These are phyloP conservation scores for Aspergillus fischeri DNA, from an alignment of 2,329 filamentous ascomycete genomes.

Conservation along the genomic window DNA sequence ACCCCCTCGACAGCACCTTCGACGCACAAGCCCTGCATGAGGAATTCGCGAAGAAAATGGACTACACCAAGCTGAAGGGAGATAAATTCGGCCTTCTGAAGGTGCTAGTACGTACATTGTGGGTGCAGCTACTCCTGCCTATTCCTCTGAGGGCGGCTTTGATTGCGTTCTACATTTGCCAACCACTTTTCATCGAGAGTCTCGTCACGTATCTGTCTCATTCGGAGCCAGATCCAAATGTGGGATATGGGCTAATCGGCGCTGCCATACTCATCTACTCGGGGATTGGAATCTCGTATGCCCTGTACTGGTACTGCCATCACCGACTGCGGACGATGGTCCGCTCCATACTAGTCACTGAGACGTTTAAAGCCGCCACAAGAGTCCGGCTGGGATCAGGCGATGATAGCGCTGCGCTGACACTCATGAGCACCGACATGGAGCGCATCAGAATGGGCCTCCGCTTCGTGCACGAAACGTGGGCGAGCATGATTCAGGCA, in stretches of 20 bases:
- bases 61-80: slow-evolving; percentile 5
- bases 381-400: not conserved
- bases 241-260: no score
- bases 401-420: slow-evolving; percentile 6
- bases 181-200: slow-evolving; percentile 22
- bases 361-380: slow-evolving; percentile 2
- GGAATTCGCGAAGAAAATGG: slow-evolving; percentile 4
- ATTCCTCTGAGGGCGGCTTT: slow-evolving; percentile 20
- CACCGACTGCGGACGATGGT: no score
- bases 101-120: not conserved
- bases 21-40: slow-evolving; percentile 3
- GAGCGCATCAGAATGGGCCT: slow-evolving; percentile 9
- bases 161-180: slow-evolving; percentile 24
- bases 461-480: slow-evolving; percentile 4
- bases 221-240: not conserved
- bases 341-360: no score
- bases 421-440: slow-evolving; percentile 13
- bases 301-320: no score
- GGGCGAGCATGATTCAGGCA: slow-evolving; percentile 2
- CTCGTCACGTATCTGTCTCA: slow-evolving; percentile 12
- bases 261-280: no score
- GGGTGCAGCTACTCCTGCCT: slow-evolving; percentile 20
- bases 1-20: slow-evolving; percentile 8
- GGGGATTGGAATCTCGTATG: no score
- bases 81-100: not conserved